A percentile compares a stretch with the other conserved stretches of the same genome.
Conservation (phyloP, 345 rosid genomes). For the Rhizophora apiculata region DNA sequence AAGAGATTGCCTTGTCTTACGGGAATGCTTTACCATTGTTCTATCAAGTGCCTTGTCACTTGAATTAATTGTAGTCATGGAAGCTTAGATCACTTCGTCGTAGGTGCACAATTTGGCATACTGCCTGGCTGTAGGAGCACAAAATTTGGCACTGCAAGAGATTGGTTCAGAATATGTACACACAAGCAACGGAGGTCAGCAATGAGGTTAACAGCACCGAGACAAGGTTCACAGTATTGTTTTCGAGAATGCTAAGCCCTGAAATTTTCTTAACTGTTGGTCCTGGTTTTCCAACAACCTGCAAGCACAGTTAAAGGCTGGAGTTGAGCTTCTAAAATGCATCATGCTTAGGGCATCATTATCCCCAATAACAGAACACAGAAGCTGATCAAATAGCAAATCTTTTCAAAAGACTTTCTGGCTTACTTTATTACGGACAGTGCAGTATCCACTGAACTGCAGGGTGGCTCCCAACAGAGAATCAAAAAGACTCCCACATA, state of each 20-base stretch:
- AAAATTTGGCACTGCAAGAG: constrained; percentile 16
- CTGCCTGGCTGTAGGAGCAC: too few species aligned
- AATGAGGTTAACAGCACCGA: constrained; percentile 59
- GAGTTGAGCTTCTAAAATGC: neutral
- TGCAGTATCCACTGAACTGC: constrained; percentile 93
- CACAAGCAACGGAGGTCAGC: constrained; percentile 55
- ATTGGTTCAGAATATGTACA: constrained; percentile 58
- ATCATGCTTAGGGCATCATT: neutral
- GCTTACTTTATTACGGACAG: constrained; percentile 82
- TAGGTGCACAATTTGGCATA: too few species aligned
- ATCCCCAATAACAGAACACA: neutral
- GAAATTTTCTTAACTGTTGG: constrained; percentile 89
- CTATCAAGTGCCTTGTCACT: too few species aligned
- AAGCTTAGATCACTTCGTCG: too few species aligned
- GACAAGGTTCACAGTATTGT: constrained; percentile 85
- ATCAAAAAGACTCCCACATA: constrained; percentile 78
- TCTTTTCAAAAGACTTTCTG: neutral
- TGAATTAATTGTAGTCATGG: too few species aligned
- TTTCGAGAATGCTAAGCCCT: constrained; percentile 79
- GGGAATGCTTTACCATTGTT: too few species aligned
- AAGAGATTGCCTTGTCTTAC: too few species aligned
- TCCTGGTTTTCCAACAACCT: constrained; percentile 92
- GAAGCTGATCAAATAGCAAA: neutral
- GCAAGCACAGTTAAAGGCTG: constrained; percentile 18
- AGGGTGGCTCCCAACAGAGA: constrained; percentile 89